Conservation (phyloP, 257 asterid genomes). For the Asclepias syriaca region DNA sequence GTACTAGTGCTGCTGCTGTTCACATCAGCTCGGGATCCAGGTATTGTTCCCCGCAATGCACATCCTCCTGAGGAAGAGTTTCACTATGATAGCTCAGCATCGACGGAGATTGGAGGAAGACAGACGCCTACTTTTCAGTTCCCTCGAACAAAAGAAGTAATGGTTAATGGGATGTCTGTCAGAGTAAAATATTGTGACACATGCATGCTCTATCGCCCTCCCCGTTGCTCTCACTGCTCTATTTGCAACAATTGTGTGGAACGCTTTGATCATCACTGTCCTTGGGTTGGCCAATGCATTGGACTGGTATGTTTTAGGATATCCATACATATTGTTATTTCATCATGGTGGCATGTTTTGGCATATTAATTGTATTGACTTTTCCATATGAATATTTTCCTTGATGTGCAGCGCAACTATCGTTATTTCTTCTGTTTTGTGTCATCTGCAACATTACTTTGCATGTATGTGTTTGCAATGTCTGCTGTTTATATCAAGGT, state of each 20-base stretch:
- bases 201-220: constrained; percentile 98
- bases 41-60: constrained; percentile 89
- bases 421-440: constrained; percentile 91
- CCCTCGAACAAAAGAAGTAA: constrained; percentile 93
- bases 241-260: constrained; percentile 90
- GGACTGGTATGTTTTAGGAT: constrained; percentile 59
- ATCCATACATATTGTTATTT: too few relatives aligned
- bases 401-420: constrained; percentile 85
- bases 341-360: background rate
- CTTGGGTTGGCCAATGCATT: constrained; percentile 99
- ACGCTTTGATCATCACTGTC: constrained; percentile 99
- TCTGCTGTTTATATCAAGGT: constrained; percentile 83
- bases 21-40: constrained; percentile 95
- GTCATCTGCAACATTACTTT: constrained; percentile 84
- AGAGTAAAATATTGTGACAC: constrained; percentile 95
- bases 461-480: constrained; percentile 82
- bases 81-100: constrained; percentile 63
- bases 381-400: constrained; percentile 8
- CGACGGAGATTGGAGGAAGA: constrained; percentile 82
- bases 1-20: constrained; percentile 70
- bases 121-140: constrained; percentile 93
- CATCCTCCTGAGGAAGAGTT: constrained; percentile 99
- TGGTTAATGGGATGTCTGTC: constrained; percentile 89
- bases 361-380: constrained; percentile 2
- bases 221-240: constrained; percentile 99